A percentile compares a stretch with the other conserved stretches of the same genome.
These are phyloP conservation scores for Hymenoscyphus linearis DNA, from an alignment of 2,329 filamentous ascomycete species.

Conservation along the genomic window DNA sequence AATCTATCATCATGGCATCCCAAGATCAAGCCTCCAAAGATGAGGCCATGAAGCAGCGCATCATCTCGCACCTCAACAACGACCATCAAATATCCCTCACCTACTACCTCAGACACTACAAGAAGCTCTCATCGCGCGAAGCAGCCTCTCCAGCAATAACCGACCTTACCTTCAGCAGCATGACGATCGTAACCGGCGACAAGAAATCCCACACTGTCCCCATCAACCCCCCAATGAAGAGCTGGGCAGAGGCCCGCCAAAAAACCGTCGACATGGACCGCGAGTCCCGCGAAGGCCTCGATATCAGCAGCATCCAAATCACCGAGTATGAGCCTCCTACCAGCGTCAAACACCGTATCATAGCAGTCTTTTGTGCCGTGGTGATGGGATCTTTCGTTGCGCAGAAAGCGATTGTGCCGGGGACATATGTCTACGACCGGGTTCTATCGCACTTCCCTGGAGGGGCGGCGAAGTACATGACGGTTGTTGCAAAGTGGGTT, in stretches of 20 bases:
- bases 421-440: conserved; percentile 43
- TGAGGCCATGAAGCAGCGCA: conserved; percentile 49
- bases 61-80: conserved; percentile 81
- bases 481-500: conserved; percentile 54
- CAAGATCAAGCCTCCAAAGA: conserved; percentile 30
- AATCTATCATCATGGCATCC: conserved; percentile 5
- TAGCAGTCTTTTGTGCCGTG: conserved; percentile 50
- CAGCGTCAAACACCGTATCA: conserved; percentile 40
- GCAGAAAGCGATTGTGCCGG: conserved; percentile 47
- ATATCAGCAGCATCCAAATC: conserved; percentile 42
- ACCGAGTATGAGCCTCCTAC: conserved; percentile 34
- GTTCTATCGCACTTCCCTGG: conserved; percentile 49
- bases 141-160: conserved; percentile 55
- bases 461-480: conserved; percentile 53
- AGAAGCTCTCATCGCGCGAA: conserved; percentile 47
- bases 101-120: conserved; percentile 73
- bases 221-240: conserved; percentile 65
- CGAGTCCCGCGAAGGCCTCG: conserved; percentile 53
- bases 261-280: conserved; percentile 70
- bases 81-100: conserved; percentile 72
- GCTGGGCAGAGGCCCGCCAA: conserved; percentile 60
- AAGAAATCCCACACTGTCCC: conserved; percentile 48
- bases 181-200: conserved; percentile 54
- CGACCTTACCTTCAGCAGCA: conserved; percentile 57
- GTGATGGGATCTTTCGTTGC: conserved; percentile 48